Evolutionary conservation across 768 basidiomycete genomes (phyloP).

Genomic region (Calvatia gigantea): DNA sequence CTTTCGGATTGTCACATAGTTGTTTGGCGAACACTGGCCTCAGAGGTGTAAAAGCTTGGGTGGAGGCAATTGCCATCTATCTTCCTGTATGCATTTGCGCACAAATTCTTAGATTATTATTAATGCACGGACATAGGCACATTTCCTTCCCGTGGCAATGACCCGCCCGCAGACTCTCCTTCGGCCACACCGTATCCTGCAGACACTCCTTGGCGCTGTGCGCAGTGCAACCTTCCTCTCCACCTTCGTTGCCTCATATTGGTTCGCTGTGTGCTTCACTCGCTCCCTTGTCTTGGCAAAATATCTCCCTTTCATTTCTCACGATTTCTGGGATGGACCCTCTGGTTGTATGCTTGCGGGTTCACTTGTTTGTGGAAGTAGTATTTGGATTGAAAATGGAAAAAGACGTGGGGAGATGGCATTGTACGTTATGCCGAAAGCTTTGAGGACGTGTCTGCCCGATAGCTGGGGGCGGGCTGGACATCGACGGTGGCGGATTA

Average conservation of each 20-base stretch:
- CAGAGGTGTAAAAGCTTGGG: slow-evolving; percentile 54
- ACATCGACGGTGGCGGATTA: slow-evolving; percentile 32
- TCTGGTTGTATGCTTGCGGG: slow-evolving; percentile 64
- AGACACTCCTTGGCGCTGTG: slow-evolving; percentile 45
- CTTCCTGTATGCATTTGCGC: slow-evolving; percentile 54
- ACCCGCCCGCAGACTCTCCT: slow-evolving; percentile 54
- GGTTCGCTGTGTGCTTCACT: slow-evolving; percentile 66
- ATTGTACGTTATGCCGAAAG: slow-evolving; percentile 72
- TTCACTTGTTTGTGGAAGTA: slow-evolving; percentile 66
- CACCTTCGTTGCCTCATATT: slow-evolving; percentile 67
- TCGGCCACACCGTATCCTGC: slow-evolving; percentile 34
- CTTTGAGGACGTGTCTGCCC: slow-evolving; percentile 61
- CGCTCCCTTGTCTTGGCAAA: slow-evolving; percentile 64
- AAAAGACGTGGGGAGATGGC: slow-evolving; percentile 75
- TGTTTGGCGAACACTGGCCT: slow-evolving; percentile 58
- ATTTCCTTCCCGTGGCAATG: slow-evolving; percentile 64
- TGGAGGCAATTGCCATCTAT: slow-evolving; percentile 63
- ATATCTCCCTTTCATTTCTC: slow-evolving; percentile 62
- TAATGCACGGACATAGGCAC: slow-evolving; percentile 42
- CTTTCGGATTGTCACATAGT: slow-evolving; percentile 45
- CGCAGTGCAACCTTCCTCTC: slow-evolving; percentile 74
- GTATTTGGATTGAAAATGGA: slow-evolving; percentile 77
- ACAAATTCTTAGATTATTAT: background rate
- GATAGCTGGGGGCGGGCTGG: slow-evolving; percentile 47
- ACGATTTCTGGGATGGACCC: slow-evolving; percentile 80